A percentile compares a stretch with the other conserved stretches of the same genome.
These are phyloP conservation scores for Grosmannia penicillata DNA, from an alignment of 2,329 filamentous ascomycete genomes.

Conservation along the genomic window DNA sequence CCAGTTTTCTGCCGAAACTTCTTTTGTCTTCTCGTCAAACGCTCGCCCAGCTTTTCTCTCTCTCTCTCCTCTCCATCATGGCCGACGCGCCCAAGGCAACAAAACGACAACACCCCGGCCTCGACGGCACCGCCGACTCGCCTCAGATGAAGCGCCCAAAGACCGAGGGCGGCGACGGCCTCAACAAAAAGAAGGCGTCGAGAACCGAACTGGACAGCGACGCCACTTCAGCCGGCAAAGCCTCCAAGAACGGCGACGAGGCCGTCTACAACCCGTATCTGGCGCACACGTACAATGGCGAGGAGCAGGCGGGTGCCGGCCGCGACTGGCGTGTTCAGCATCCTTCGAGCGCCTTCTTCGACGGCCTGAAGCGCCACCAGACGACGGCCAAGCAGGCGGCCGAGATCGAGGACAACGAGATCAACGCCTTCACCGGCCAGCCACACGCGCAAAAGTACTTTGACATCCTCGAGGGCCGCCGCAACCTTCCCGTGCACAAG, in stretches of 20 bases:
- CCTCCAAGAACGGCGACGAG: conserved; percentile 5
- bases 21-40: conserved; percentile 1
- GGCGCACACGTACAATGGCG: conserved; percentile 63
- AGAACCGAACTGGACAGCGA: conserved; percentile 7
- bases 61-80: conserved; percentile 3
- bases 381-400: conserved; percentile 66
- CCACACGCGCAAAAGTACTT: conserved; percentile 76
- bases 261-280: conserved; percentile 66
- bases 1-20: conserved; percentile 5
- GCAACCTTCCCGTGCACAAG: conserved; percentile 79
- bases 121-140: not conserved
- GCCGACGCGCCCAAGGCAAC: not conserved
- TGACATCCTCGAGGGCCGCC: conserved; percentile 68
- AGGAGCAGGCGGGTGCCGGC: conserved; percentile 15
- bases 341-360: conserved; percentile 33
- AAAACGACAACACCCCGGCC: not conserved
- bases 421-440: conserved; percentile 73
- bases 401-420: conserved; percentile 61
- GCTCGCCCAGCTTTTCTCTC: not conserved
- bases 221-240: conserved; percentile 1
- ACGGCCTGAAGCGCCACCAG: conserved; percentile 57
- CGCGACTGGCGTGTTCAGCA: conserved; percentile 19
- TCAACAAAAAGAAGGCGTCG: conserved; percentile 3
- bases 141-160: conserved; percentile 17
- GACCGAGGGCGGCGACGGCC: conserved; percentile 7